Percentiles rank a stretch among this genome's conserved stretches.
phyloP scores from a whole-genome alignment of 1,284 basidiomycete genomes.

The Golubevia sp. region DNA sequence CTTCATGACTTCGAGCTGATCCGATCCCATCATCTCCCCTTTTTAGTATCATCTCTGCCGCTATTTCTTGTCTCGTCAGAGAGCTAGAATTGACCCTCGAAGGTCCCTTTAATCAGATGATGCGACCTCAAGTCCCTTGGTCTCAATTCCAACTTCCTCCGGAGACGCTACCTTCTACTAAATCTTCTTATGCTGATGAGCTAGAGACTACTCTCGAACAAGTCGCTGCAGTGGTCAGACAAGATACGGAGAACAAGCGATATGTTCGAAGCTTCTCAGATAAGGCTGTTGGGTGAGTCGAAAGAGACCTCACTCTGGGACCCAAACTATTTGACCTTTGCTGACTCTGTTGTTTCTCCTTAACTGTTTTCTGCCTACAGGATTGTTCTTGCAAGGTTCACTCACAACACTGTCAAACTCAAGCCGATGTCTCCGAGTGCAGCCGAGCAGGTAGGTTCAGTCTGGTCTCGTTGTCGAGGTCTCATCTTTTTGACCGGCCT shows the following conservation, averaged over 20 bases:
- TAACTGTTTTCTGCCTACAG: not conserved
- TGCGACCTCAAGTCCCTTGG: slow-evolving; percentile 46
- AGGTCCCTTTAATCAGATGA: slow-evolving; percentile 43
- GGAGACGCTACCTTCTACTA: slow-evolving; percentile 1
- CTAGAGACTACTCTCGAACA: slow-evolving; percentile 44
- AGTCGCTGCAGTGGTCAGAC: slow-evolving; percentile 48
- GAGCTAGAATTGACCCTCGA: slow-evolving; percentile 42
- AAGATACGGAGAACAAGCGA: slow-evolving; percentile 55
- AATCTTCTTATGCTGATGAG: slow-evolving; percentile 43
- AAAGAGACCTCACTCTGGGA: not conserved
- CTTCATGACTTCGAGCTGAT: too few species aligned
- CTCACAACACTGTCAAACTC: slow-evolving; percentile 36
- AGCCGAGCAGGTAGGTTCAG: slow-evolving; percentile 14
- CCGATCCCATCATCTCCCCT: not conserved
- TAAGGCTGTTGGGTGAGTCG: slow-evolving; percentile 30
- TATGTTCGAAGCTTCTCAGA: slow-evolving; percentile 56
- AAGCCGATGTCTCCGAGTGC: slow-evolving; percentile 31
- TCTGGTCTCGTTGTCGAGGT: not conserved
- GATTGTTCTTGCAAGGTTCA: slow-evolving; percentile 26
- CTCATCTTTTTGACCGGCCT: not conserved
- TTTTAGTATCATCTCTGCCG: slow-evolving; percentile 32
- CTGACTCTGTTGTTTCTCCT: too few species aligned
- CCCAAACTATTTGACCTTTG: not conserved
- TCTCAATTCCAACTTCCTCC: slow-evolving; percentile 11
- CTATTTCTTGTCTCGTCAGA: slow-evolving; percentile 35